phyloP scores from a whole-genome alignment of 2,329 filamentous ascomycete species.

The Trichoderma simmonsii region DNA sequence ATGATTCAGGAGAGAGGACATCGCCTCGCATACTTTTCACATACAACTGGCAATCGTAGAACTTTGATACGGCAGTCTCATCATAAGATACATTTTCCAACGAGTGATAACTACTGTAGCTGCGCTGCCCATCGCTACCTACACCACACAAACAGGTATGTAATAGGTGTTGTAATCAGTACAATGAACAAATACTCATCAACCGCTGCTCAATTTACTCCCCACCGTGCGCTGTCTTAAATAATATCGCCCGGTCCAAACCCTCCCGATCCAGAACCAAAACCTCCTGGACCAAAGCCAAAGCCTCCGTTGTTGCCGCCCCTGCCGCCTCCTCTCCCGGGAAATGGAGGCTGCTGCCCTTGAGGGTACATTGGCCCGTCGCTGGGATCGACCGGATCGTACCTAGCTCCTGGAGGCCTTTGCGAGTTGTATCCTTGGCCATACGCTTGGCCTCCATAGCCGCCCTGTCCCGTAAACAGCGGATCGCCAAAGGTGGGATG shows the following conservation, averaged over 20 bases:
- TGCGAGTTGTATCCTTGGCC: constrained; percentile 54
- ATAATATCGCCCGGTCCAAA: constrained; percentile 5
- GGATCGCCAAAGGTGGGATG: constrained; percentile 94
- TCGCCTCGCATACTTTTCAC: not conserved
- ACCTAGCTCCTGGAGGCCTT: constrained; percentile 83
- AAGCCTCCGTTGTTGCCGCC: too few species aligned
- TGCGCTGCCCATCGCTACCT: not conserved
- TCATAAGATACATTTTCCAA: not conserved
- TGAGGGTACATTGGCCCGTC: constrained; percentile 47
- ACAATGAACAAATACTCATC: not conserved
- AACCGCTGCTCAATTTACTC: not conserved
- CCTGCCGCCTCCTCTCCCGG: constrained; percentile 29
- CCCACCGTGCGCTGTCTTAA: not conserved
- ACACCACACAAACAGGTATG: not conserved
- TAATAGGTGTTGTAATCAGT: not conserved
- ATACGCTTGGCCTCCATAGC: constrained; percentile 38
- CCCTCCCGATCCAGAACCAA: not conserved
- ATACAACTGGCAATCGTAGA: not conserved
- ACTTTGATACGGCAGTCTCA: not conserved
- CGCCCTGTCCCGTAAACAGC: constrained; percentile 63
- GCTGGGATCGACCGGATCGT: constrained; percentile 80
- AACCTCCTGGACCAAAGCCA: not conserved
- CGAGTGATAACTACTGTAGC: not conserved
- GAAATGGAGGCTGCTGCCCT: constrained; percentile 16
- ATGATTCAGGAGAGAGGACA: not conserved